Base-by-base conservation (phyloP, 2,329 filamentous ascomycete species). In the Chaetomiaceae sp. region DNA sequence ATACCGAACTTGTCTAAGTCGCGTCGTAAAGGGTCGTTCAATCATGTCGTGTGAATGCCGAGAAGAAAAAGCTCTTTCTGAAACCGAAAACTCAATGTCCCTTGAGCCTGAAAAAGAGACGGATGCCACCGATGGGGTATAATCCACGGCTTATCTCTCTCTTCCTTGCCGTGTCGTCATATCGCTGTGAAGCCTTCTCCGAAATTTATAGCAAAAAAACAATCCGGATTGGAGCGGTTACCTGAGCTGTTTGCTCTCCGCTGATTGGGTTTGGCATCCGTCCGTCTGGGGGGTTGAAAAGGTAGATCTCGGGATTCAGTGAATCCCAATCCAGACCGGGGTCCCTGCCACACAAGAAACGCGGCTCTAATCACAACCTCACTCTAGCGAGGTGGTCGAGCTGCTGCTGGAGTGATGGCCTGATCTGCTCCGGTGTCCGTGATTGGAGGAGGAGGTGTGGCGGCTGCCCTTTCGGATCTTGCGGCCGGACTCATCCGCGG, bases 371-470 rank as follows among this genome's bases (percentile, higher is more conserved):
- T 23, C 25, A 16, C 45, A 37, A 6, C 45, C 40, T 44, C 51
- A 54, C 46, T 50, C 29, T 57, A 80, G 76, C 20, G 80, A 84
- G 34, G 78, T 74, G 52, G 79, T 82, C 44, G 80, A 84, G 67
- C 78, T 81, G 73, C 79, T 82, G 72, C 79, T 82, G 51, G 80
- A 83, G 67, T 83, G 79, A 58, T 77, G 74, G 21, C 79, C 78
- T 20, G 78, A 81, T 58, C 77, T 73, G 56, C 76, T 72, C 66
- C 73, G 70, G 62, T 72, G 74, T 53, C 73, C 67, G 55, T 72
- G 69, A 60, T 64, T 65, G 56, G 64, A 63, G 33, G 66, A 57
- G 47, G 71, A 73, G 6, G 75, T 69, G 59, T 74, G 71, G 57
- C 78, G 75, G 68, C 75, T 76, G 42, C 59, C 54, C 69, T 78